These are phyloP conservation scores for Xerophyta viscosa DNA, from an alignment of 106 monocot genomes.

Conservation along the genomic window DNA sequence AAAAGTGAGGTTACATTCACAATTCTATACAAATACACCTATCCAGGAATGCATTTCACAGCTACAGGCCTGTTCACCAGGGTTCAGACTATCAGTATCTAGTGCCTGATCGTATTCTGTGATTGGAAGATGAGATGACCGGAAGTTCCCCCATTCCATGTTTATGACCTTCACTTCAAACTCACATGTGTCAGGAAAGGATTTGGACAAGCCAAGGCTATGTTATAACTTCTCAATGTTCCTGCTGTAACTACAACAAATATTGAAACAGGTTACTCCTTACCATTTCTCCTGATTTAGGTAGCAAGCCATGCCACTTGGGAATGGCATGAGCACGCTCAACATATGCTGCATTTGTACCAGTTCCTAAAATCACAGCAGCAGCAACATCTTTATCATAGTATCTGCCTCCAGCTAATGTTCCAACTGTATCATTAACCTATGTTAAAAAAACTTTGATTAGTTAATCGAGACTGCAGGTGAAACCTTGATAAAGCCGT, in stretches of 20 bases:
- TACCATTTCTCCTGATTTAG: slow-evolving; percentile 96
- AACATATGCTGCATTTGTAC: slow-evolving; percentile 97
- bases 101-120: slow-evolving; percentile 80
- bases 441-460: no score
- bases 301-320: slow-evolving; percentile 78
- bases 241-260: no score
- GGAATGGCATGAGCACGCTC: slow-evolving; percentile 91
- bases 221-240: no score
- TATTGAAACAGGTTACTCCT: no score
- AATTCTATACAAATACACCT: no score
- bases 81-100: slow-evolving; percentile 87
- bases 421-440: slow-evolving; percentile 98
- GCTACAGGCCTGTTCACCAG: slow-evolving; percentile 85
- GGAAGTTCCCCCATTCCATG: slow-evolving; percentile 99
- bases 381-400: slow-evolving; percentile 74
- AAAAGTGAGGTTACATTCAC: neutral
- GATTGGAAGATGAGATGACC: slow-evolving; percentile 77
- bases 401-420: slow-evolving; percentile 90
- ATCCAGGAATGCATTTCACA: no score
- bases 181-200: neutral
- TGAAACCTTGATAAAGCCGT: no score
- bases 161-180: slow-evolving; percentile 65
- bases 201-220: neutral
- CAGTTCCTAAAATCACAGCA: slow-evolving; percentile 96
- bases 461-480: no score